Base-by-base conservation (phyloP, 768 basidiomycete species). In the Kwoniella bestiolae region DNA sequence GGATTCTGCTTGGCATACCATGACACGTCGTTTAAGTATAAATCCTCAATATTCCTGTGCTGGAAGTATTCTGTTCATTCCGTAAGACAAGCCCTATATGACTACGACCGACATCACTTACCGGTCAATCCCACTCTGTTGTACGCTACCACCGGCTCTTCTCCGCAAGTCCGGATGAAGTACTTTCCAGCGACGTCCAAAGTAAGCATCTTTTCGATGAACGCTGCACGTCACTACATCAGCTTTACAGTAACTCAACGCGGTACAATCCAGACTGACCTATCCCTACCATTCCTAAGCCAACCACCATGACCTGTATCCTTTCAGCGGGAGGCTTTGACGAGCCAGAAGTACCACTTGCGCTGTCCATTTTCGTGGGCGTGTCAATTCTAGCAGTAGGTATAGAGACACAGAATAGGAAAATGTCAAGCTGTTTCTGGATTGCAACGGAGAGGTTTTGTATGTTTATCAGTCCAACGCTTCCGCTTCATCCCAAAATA, bases 171-270 rank as follows among this genome's bases (percentile, higher is more conserved):
- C 14, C 86, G 82, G 31, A 89, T 80, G 56, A 83, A 82, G 78
- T 88, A 89, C 18, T 80, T 78, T 6, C 82, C 81, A 3, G 76
- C 76, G 21, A 84, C 83, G 69, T 89, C 87, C 28, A 87, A 82
- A 60, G 84, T 83, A 46, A 89, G 82, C 31, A 90, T 81, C 70
- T 89, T 89, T 74, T 89, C 88, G 70, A 89, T 88, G 81, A 89
- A 89, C 0, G 87, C 88, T 85, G 35, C 7, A 9, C 18, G 11
- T 16, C 25, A 1, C 29, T 11, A 3, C 34, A 29, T 32, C 46
- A 18, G 46, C 29, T 35, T 31, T 34, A 8, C 32, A 29, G 47
- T 50, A 29, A 11, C 32, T 2, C 47, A 29, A 12, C 29, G 16
- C 3, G 29, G 21, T 9, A n/a, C n/a, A n/a, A n/a, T n/a, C n/a